These are phyloP conservation scores for Alternaria ethzedia DNA, from an alignment of 2,329 filamentous ascomycete genomes.

Conservation along the genomic window DNA sequence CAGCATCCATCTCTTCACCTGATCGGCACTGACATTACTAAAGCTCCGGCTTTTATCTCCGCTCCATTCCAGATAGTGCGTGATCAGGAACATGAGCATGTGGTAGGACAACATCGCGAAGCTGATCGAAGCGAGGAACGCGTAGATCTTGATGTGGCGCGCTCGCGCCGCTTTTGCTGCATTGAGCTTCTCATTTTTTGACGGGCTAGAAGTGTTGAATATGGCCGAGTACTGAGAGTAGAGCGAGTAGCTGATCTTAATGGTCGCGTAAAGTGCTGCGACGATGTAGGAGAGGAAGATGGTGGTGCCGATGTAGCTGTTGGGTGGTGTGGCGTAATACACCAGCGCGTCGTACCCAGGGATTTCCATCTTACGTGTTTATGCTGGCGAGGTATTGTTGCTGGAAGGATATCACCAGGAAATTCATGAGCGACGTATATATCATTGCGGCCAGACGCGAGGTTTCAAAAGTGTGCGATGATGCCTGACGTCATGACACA, in stretches of 20 bases:
- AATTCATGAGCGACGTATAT: constrained; percentile 4
- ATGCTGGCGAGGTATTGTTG: not conserved
- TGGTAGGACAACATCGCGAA: constrained; percentile 38
- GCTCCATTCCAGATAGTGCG: constrained; percentile 33
- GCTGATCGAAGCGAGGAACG: constrained; percentile 32
- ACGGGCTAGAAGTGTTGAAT: not conserved
- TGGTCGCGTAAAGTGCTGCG: constrained; percentile 32
- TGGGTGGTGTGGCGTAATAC: constrained; percentile 31
- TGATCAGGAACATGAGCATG: constrained; percentile 41
- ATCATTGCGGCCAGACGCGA: not conserved
- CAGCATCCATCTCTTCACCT: constrained; percentile 38
- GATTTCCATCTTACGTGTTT: constrained; percentile 13
- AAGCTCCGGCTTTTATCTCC: not conserved
- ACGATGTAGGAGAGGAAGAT: constrained; percentile 42
- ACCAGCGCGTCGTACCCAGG: constrained; percentile 6
- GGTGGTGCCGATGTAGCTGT: constrained; percentile 36
- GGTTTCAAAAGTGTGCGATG: constrained; percentile 15
- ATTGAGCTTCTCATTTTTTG: constrained; percentile 9
- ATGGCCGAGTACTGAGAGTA: constrained; percentile 24
- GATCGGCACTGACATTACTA: not conserved
- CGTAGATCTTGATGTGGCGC: constrained; percentile 37
- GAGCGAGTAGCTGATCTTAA: constrained; percentile 21
- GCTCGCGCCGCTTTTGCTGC: constrained; percentile 22
- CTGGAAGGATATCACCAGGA: no score
- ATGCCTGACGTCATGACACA: constrained; percentile 42